Percentiles rank a stretch among this genome's conserved stretches.
Evolutionary conservation across 345 rosid genomes (phyloP).

Genomic region (Trapa incisa): DNA sequence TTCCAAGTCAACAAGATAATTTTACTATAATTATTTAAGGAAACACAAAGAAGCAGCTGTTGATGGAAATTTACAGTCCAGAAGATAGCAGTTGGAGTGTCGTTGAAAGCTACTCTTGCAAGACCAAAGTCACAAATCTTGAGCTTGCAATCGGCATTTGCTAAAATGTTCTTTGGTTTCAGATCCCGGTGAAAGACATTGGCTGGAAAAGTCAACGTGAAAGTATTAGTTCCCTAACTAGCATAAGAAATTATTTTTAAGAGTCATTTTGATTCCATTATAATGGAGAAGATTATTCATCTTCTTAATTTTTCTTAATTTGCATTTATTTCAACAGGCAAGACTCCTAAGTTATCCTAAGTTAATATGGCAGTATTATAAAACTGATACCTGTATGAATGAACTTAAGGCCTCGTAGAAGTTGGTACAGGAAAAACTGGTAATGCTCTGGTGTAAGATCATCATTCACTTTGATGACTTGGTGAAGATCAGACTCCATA

Average conservation of each 20-base stretch:
- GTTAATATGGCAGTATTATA: background rate
- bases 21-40: background rate
- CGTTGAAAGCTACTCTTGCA: conserved; percentile 88
- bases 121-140: conserved; percentile 99
- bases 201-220: conserved; percentile 26
- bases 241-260: conserved; percentile 1
- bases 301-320: background rate
- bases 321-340: background rate
- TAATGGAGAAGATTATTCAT: too few relatives aligned
- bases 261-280: background rate
- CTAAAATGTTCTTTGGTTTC: conserved; percentile 86
- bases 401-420: conserved; percentile 85
- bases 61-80: conserved; percentile 57
- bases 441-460: conserved; percentile 87
- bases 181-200: conserved; percentile 92
- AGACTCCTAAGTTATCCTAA: background rate
- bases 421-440: conserved; percentile 88
- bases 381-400: conserved; percentile 71
- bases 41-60: background rate
- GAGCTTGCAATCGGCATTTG: conserved; percentile 92
- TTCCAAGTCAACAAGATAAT: background rate
- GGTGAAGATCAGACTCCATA: conserved; percentile 89
- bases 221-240: conserved; percentile 1
- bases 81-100: conserved; percentile 86
- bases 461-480: conserved; percentile 89